phyloP scores from a whole-genome alignment of 2,329 filamentous ascomycete species.

The Monosporascus sp. region DNA sequence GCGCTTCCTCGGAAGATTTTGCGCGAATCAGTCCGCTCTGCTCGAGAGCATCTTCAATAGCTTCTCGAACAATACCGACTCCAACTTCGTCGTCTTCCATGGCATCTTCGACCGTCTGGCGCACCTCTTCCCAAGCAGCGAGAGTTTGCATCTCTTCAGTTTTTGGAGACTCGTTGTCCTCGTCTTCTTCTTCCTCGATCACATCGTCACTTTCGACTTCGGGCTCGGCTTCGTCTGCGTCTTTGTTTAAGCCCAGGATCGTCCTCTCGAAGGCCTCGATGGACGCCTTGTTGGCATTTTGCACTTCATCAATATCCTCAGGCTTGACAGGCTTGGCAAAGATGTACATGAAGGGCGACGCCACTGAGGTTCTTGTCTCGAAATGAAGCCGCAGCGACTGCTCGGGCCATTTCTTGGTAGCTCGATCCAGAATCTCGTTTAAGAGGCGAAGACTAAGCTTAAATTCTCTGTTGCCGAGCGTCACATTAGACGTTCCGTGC shows the following conservation, averaged over 20 bases:
- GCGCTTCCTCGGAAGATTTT: conserved; percentile 39
- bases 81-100: conserved; percentile 53
- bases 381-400: conserved; percentile 75
- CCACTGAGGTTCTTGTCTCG: conserved; percentile 59
- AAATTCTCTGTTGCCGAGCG: conserved; percentile 79
- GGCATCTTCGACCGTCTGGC: conserved; percentile 48
- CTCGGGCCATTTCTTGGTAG: conserved; percentile 68
- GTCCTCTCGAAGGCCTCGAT: conserved; percentile 64
- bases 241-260: conserved; percentile 46
- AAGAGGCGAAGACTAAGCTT: conserved; percentile 71
- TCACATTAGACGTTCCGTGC: conserved; percentile 65
- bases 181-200: conserved; percentile 13
- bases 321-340: conserved; percentile 81
- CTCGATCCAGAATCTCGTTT: conserved; percentile 72
- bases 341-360: conserved; percentile 70
- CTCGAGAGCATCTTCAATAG: conserved; percentile 49
- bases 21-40: conserved; percentile 46
- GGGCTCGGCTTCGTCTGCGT: conserved; percentile 18
- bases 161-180: conserved; percentile 11
- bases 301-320: conserved; percentile 67
- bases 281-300: conserved; percentile 57
- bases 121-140: conserved; percentile 48
- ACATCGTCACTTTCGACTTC: conserved; percentile 13
- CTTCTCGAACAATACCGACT: conserved; percentile 44
- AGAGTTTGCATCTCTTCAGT: conserved; percentile 26